These are phyloP conservation scores for Thraustochytrium sp. DNA, from an alignment of 352 stramenopile species.

Conservation along the genomic window DNA sequence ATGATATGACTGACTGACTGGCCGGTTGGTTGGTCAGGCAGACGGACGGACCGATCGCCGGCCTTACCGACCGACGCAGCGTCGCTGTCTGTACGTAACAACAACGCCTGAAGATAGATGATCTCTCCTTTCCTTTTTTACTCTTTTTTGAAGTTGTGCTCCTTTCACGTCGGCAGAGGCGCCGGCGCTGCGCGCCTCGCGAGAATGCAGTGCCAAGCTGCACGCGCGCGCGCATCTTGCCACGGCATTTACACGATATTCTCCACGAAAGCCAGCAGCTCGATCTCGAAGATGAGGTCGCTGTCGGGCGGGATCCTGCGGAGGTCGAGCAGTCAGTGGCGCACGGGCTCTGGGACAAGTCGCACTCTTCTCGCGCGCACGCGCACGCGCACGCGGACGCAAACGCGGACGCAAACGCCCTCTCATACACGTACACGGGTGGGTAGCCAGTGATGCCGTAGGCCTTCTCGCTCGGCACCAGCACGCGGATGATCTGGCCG, in stretches of 20 bases:
- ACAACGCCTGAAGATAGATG: background rate
- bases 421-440: background rate
- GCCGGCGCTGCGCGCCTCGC: too few relatives aligned
- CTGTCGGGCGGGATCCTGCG: constrained; percentile 35
- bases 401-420: background rate
- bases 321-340: background rate
- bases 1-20: too few relatives aligned
- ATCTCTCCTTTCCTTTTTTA: background rate
- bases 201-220: too few relatives aligned
- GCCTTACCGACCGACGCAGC: too few relatives aligned
- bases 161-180: too few relatives aligned
- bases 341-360: too few relatives aligned
- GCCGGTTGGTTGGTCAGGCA: too few relatives aligned
- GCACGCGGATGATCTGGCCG: background rate
- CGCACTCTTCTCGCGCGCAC: too few relatives aligned
- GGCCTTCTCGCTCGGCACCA: background rate
- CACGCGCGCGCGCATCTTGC: too few relatives aligned
- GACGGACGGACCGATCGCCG: too few relatives aligned
- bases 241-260: background rate
- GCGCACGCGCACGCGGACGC: background rate
- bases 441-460: constrained; percentile 34
- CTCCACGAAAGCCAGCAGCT: constrained; percentile 25
- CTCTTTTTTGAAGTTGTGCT: too few relatives aligned
- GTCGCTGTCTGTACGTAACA: too few relatives aligned
- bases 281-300: constrained; percentile 43